Percentiles rank a stretch among this genome's conserved stretches.
Conservation (phyloP, 805 yeast species). For the Barnettozyma populi region DNA sequence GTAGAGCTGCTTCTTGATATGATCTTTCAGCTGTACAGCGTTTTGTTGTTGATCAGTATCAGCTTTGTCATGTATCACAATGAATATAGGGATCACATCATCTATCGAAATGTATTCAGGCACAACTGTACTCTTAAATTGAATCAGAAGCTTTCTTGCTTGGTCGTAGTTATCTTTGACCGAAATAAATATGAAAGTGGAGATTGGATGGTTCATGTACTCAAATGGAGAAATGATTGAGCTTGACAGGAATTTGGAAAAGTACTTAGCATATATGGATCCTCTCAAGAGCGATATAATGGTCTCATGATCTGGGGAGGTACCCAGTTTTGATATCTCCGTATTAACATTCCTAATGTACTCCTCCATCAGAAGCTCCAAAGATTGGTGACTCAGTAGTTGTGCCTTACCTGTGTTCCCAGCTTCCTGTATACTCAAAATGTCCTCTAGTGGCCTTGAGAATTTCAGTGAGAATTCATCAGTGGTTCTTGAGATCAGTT, state of each 20-base stretch:
- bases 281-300: conserved; percentile 32
- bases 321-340: conserved; percentile 8
- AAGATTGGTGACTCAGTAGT: conserved; percentile 30
- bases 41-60: conserved; percentile 39
- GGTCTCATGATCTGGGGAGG: conserved; percentile 15
- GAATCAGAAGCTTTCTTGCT: conserved; percentile 54
- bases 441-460: conserved; percentile 32
- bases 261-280: conserved; percentile 50
- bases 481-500: conserved; percentile 41
- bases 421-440: conserved; percentile 26
- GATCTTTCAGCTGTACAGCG: conserved; percentile 33
- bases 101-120: conserved; percentile 66
- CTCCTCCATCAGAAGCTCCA: conserved; percentile 31
- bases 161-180: conserved; percentile 45
- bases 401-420: conserved; percentile 22
- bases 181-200: conserved; percentile 65
- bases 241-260: conserved; percentile 54
- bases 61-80: conserved; percentile 45
- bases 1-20: conserved; percentile 31
- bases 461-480: conserved; percentile 57
- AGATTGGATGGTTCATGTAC: conserved; percentile 80
- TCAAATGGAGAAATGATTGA: conserved; percentile 70
- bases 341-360: conserved; percentile 28
- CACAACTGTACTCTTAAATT: conserved; percentile 40
- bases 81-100: conserved; percentile 50